phyloP scores from a whole-genome alignment of 805 yeast species.

The Spathaspora arborariae region DNA sequence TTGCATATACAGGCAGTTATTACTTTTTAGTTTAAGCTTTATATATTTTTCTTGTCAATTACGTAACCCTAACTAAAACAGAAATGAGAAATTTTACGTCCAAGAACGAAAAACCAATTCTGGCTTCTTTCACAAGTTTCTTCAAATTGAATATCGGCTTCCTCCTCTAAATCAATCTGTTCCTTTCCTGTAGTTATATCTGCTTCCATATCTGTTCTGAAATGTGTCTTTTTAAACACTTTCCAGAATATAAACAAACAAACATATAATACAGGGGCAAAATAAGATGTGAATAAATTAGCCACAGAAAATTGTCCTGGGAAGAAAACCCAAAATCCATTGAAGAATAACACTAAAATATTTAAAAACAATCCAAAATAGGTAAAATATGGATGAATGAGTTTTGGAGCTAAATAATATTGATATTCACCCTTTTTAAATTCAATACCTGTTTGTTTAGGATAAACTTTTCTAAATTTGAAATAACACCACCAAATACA shows the following conservation, averaged over 20 bases:
- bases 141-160: slow-evolving; percentile 18
- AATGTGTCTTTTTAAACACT: slow-evolving; percentile 25
- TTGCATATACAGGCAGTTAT: too few relatives aligned
- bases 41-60: not conserved
- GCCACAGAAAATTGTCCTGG: slow-evolving; percentile 32
- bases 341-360: slow-evolving; percentile 26
- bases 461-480: slow-evolving; percentile 26
- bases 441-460: slow-evolving; percentile 21
- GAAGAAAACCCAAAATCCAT: slow-evolving; percentile 41
- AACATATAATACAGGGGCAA: slow-evolving; percentile 31
- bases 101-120: slow-evolving; percentile 18
- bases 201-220: slow-evolving; percentile 28
- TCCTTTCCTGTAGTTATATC: slow-evolving; percentile 32
- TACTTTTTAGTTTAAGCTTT: too few relatives aligned
- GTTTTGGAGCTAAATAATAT: slow-evolving; percentile 17
- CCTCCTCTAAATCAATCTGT: slow-evolving; percentile 34
- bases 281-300: slow-evolving; percentile 34
- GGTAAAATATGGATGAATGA: slow-evolving; percentile 23
- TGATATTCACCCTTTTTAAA: slow-evolving; percentile 11
- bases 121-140: slow-evolving; percentile 17
- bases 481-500: slow-evolving; percentile 31
- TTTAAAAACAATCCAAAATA: slow-evolving; percentile 22
- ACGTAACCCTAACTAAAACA: not conserved
- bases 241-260: slow-evolving; percentile 29
- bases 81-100: slow-evolving; percentile 1